Conservation (phyloP, 2,329 filamentous ascomycete genomes). For the Ascochyta pisi region DNA sequence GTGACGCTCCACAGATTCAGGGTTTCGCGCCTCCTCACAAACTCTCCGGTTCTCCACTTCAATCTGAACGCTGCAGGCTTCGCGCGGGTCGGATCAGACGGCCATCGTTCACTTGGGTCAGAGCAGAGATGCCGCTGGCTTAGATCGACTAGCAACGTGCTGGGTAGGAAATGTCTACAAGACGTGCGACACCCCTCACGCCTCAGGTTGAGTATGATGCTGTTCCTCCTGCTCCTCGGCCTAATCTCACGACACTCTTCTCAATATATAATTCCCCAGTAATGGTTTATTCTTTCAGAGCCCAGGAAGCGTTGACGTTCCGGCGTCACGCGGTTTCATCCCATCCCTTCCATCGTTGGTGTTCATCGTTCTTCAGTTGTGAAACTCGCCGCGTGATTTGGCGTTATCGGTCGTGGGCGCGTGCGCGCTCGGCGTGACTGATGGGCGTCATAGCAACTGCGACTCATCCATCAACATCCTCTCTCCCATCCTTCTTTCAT, state of each 20-base stretch:
- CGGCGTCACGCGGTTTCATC: neutral
- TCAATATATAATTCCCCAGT: neutral
- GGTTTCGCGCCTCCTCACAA: constrained; percentile 4
- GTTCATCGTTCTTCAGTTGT: constrained; percentile 1
- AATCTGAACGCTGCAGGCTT: constrained; percentile 9
- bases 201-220: neutral
- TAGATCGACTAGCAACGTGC: neutral
- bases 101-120: constrained; percentile 7
- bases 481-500: constrained; percentile 16
- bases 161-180: neutral
- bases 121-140: neutral
- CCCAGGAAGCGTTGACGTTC: too few species aligned
- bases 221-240: neutral
- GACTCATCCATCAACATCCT: constrained; percentile 26
- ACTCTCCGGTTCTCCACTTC: constrained; percentile 17
- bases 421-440: constrained; percentile 26
- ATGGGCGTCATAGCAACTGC: constrained; percentile 36
- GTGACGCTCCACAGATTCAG: constrained; percentile 11
- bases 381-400: constrained; percentile 30
- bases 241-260: neutral
- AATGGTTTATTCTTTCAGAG: too few species aligned
- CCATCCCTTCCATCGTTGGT: neutral
- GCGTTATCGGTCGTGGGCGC: constrained; percentile 30
- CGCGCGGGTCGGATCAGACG: constrained; percentile 20
- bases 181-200: neutral